Conservation (phyloP, 164 flowering plant species). For the Tinospora cordifolia region DNA sequence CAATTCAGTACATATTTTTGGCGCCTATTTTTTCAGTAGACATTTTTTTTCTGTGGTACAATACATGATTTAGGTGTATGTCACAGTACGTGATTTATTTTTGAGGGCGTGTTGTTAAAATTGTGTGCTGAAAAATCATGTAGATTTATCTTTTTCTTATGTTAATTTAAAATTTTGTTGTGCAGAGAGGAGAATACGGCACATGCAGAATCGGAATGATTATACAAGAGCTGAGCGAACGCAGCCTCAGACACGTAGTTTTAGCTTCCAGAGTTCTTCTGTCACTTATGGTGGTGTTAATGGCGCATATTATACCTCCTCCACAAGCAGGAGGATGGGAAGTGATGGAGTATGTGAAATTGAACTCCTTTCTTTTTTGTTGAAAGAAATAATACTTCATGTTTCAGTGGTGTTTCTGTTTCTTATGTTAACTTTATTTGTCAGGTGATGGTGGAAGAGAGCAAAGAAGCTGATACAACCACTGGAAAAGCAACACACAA, state of each 20-base stretch:
- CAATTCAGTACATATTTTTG: too few species aligned
- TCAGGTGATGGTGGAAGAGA: constrained; percentile 69
- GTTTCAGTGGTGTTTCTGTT: not conserved
- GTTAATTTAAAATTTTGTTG: not conserved
- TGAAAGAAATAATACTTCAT: not conserved
- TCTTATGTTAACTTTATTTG: constrained; percentile 6
- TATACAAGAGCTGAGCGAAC: constrained; percentile 18
- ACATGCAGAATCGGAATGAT: constrained; percentile 19
- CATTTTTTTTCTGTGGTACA: too few species aligned
- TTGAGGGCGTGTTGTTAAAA: too few species aligned
- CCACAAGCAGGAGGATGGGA: constrained; percentile 64
- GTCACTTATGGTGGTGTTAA: constrained; percentile 79
- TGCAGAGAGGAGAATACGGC: constrained; percentile 31
- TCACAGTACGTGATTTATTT: too few species aligned
- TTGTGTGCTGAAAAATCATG: too few species aligned
- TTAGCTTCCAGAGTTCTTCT: constrained; percentile 61
- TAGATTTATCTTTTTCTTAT: too few species aligned
- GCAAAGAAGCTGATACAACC: constrained; percentile 68
- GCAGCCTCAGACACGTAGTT: constrained; percentile 26
- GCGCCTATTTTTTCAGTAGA: too few species aligned
- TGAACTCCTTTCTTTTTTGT: not conserved
- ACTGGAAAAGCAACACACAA: constrained; percentile 74
- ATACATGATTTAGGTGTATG: too few species aligned
- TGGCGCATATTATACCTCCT: constrained; percentile 82
- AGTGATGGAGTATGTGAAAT: constrained; percentile 67